Conservation (phyloP, 2,329 filamentous ascomycete species). For the Colletotrichum tropicale region DNA sequence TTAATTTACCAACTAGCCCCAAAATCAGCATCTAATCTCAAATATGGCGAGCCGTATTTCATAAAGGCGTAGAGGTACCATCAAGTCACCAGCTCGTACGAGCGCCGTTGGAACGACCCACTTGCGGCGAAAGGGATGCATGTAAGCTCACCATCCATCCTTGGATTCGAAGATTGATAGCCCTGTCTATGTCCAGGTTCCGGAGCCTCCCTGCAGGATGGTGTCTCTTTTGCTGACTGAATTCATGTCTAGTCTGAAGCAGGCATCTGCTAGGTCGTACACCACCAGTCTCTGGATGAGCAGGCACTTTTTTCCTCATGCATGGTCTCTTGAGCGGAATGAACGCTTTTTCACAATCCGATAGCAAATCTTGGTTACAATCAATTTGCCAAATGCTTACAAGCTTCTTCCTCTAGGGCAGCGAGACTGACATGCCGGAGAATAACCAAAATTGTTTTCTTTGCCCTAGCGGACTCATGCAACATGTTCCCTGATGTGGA, state of each 20-base stretch:
- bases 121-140: not conserved
- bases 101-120: not conserved
- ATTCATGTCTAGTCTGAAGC: not conserved
- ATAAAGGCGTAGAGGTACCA: not conserved
- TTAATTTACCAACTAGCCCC: not conserved
- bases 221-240: not conserved
- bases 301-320: not conserved
- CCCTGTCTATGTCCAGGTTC: not conserved
- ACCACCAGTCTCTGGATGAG: not conserved
- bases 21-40: not conserved
- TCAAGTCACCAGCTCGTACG: not conserved
- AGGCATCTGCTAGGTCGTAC: not conserved
- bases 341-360: not conserved
- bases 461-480: not conserved
- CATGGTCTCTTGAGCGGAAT: not conserved
- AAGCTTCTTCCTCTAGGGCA: not conserved
- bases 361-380: not conserved
- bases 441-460: not conserved
- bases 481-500: not conserved
- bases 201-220: not conserved
- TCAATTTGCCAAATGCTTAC: not conserved
- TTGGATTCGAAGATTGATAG: not conserved
- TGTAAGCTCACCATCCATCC: not conserved
- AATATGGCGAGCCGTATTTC: not conserved
- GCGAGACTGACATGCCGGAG: not conserved